phyloP scores from a whole-genome alignment of 768 basidiomycete genomes.

The Leccinum fibrillosum region DNA sequence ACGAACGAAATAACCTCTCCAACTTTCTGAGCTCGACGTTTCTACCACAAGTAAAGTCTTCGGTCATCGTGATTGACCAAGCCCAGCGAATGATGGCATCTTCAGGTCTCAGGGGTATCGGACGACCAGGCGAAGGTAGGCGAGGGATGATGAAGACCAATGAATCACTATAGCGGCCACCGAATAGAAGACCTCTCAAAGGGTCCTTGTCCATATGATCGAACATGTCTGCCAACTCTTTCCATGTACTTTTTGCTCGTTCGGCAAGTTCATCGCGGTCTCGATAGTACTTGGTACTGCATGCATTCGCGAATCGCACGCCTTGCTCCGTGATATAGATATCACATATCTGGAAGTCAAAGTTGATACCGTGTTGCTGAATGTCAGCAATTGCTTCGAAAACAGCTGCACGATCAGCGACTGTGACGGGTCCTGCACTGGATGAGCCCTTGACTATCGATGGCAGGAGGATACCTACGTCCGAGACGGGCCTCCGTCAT shows the following conservation, averaged over 20 bases:
- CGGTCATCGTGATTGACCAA: conserved; percentile 20
- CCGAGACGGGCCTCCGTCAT: conserved; percentile 30
- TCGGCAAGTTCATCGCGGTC: conserved; percentile 27
- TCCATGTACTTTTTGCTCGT: conserved; percentile 18
- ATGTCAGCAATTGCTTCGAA: conserved; percentile 31
- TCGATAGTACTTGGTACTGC: conserved; percentile 12
- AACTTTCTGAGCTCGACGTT: not conserved
- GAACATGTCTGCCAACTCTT: conserved; percentile 20
- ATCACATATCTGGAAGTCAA: conserved; percentile 16
- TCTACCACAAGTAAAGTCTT: not conserved
- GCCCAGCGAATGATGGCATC: conserved; percentile 18
- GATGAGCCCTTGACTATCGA: conserved; percentile 6
- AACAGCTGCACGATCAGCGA: conserved; percentile 26
- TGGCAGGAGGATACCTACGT: conserved; percentile 15
- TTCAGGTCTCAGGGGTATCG: conserved; percentile 15
- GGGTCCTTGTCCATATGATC: conserved; percentile 6
- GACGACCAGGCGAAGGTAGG: conserved; percentile 22
- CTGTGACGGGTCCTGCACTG: conserved; percentile 17
- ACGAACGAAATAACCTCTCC: not conserved
- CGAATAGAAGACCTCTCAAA: not conserved
- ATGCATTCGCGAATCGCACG: conserved; percentile 27
- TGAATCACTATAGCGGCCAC: conserved; percentile 7
- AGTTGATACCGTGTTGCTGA: conserved; percentile 27
- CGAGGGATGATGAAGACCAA: conserved; percentile 24
- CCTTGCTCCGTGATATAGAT: conserved; percentile 31